Evolutionary conservation across 371 early-diverging fungal species (phyloP).

Genomic region (Mortierella sp.): DNA sequence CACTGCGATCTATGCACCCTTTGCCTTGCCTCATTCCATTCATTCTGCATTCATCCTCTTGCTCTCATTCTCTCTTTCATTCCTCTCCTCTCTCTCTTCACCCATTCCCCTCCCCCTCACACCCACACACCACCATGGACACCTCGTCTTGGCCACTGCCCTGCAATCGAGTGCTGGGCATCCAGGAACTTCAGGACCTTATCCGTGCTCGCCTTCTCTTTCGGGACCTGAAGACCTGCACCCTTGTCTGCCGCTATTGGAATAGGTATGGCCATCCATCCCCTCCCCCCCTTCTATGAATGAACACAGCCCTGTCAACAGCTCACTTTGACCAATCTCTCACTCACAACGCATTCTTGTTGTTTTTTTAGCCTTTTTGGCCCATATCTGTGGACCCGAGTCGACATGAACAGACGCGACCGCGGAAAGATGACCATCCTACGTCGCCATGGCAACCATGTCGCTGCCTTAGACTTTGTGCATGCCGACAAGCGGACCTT

Average conservation of each 20-base stretch:
- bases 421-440: constrained; percentile 13
- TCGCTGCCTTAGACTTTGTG: constrained; percentile 10
- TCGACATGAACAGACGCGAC: constrained; percentile 8
- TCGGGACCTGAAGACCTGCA: constrained; percentile 13
- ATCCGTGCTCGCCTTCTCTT: constrained; percentile 46
- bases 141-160: neutral
- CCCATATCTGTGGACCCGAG: constrained; percentile 20
- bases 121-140: neutral
- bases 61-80: too few species aligned
- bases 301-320: too few species aligned
- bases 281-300: too few species aligned
- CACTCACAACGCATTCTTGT: too few species aligned
- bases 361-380: constrained; percentile 5
- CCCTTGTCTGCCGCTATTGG: constrained; percentile 31
- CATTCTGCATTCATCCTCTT: too few species aligned
- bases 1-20: too few species aligned
- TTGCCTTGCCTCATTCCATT: too few species aligned
- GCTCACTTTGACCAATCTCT: too few species aligned
- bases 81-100: too few species aligned
- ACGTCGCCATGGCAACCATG: constrained; percentile 11
- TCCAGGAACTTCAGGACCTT: constrained; percentile 55
- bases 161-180: constrained; percentile 17
- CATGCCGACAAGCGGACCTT: constrained; percentile 13
- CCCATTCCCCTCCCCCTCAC: neutral
- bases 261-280: constrained; percentile 14